Evolutionary conservation across 495 filamentous ascomycete species (phyloP), one percentile per base, ranked within the genome.

Genomic region (Aspergillus ellipticus): DNA sequence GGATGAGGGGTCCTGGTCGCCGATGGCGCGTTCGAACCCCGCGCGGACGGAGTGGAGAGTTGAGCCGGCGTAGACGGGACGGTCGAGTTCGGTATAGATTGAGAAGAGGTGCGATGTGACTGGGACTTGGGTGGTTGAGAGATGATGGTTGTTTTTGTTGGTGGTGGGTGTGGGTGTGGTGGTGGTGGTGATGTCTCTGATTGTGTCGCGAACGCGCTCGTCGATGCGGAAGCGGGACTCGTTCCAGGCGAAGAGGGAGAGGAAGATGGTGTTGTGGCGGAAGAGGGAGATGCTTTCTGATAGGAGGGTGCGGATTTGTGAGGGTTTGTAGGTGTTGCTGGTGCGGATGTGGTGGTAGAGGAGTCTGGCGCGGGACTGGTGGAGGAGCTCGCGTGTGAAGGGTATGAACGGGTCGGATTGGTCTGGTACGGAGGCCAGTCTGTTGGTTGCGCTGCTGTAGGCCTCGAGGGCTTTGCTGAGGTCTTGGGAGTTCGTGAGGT

Each of bases 221-320:
- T 88, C 79, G 55, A 96, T 80, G 31, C 80, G 82, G 17, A 88
- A 76, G 5, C 83, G 77, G 13, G 82, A 70, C 61, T 90, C 83
- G 61, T 87, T 84, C 85, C 85, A 91, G 9, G 80, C 75, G 66
- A 85, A 86, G 13, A 92, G 74, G 15, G 80, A 73, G 49, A 93
- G 79, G 58, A 96, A 87, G 33, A 91, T 79, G 1, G 86, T 89
- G 74, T 96, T 96, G 26, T 79, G 73, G 0, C 91, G 91, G 68
- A 88, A 96, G 10, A 74, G 60, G 4, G 56, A 50, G 28, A 94
- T 69, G 57, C 84, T 86, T 24, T 80, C 65, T 6, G 72, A 59
- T 3, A 96, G 75, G 4, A 82, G 64, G 17, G 74, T 63, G 35
- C 88, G 86, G 49, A 96, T 64, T 19, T 79, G 67, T 2, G 78